Evolutionary conservation across 768 basidiomycete genomes (phyloP), one percentile per base, ranked within the genome.

Genomic region (Ephemerocybe angulata): DNA sequence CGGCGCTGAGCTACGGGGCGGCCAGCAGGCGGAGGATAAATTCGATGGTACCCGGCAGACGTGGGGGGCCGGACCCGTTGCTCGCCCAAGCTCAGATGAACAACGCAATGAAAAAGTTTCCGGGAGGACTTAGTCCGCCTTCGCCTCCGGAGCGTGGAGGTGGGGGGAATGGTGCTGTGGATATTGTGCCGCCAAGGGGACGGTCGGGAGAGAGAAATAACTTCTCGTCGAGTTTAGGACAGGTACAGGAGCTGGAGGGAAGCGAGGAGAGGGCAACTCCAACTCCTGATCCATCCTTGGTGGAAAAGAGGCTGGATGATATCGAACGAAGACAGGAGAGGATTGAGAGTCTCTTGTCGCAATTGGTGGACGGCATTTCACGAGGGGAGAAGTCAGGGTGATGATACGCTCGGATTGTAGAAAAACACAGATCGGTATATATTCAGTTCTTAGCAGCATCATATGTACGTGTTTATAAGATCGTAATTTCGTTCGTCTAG

Each of bases 321-420:
- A 72, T 79, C 48, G 76, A 79, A 55, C 68, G 67, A 61, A 67
- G 74, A 47, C 80, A 81, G 56, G 67, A 69, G 57, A 70, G 75
- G 52, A 81, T 83, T 29, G 80, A 82, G 55, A 57, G 60, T 25
- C 58, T 83, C 35, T 64, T 83, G 19, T 63, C 63, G 28, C 66
- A 69, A 55, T 69, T 82, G 52, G 72, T 67, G 8, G 56, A 65
- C 30, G 66, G 60, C 7, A 31, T 61, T 30, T 58, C 33, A 51
- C 17, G 33, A 35, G 33, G 33, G 33, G 33, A 35, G n/a, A n/a
- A n/a, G n/a, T n/a, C n/a, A n/a, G n/a, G n/a, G n/a, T n/a, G n/a
- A n/a, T n/a, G n/a, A n/a, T n/a, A n/a, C n/a, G n/a, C n/a, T n/a
- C n/a, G n/a, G n/a, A n/a, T n/a, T n/a, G n/a, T n/a, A n/a, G n/a